Base-by-base conservation (phyloP, 2,329 filamentous ascomycete species). In the Colletotrichum sp. region DNA sequence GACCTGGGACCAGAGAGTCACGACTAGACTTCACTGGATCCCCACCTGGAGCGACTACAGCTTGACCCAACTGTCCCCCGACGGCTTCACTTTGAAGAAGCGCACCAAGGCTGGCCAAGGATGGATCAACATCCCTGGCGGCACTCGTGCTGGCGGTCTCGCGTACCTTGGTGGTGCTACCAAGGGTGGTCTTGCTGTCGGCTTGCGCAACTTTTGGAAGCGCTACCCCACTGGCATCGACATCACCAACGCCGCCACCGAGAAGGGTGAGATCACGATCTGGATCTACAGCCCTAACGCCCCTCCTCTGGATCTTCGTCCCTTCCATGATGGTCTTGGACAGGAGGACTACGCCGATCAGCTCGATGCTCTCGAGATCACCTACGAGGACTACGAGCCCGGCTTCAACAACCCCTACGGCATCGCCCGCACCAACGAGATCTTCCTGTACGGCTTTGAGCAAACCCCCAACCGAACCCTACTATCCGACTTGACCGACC, bases 171-270 rank as follows among this genome's bases (percentile, higher is more conserved):
- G 92, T 3, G 88, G 89, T 12, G 89, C 91, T 7, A 88, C 86
- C 0, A 82, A 83, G 5, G 92, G 92, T n/a, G 92, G 92, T 15
- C 84, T 93, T 2, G 91, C 89, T 2, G 80, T 93, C 7, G 90
- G 90, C 1, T 85, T 92, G 63, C 87, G 89, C 4, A 88, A 93
- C 78, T 93, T 93, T 80, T 93, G 92, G 92, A 90, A 93, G 83
- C 86, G 89, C 18, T 92, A 91, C 77, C 92, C 92, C 0, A 91
- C 90, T 0, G 87, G 89, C 5, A 81, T 93, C 6, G 91, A 93
- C 61, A 86, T 93, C 13, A 82, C 85, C 0, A 86, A 90, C 67
- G 88, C 90, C 0, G 86, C 86, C 0, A 84, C 85, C 0, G 88
- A 91, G 61, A 79, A 81, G 3, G 90, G 90, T 1, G 84, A 86